phyloP scores from a whole-genome alignment of 2,329 filamentous ascomycete genomes.

The Botrytis pseudocinerea region DNA sequence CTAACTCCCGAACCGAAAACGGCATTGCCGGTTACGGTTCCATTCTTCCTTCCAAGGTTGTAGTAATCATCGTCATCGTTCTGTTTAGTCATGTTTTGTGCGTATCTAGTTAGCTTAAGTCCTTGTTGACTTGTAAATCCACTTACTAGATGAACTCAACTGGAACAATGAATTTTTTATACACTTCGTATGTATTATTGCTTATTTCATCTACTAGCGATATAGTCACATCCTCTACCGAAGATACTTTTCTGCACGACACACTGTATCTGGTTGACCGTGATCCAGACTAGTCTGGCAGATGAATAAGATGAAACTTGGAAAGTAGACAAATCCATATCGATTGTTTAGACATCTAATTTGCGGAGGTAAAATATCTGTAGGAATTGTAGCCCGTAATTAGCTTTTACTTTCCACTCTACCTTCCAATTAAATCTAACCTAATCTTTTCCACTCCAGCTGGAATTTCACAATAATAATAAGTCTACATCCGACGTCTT shows the following conservation, averaged over 20 bases:
- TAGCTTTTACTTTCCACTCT: background rate
- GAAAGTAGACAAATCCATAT: background rate
- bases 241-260: background rate
- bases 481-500: background rate
- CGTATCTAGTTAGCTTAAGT: background rate
- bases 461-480: background rate
- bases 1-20: background rate
- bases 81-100: background rate
- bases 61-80: background rate
- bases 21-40: slow-evolving; percentile 8
- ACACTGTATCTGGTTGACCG: background rate
- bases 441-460: background rate
- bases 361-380: background rate
- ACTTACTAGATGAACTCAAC: background rate
- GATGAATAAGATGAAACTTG: background rate
- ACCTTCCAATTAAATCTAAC: background rate
- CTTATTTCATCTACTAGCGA: background rate
- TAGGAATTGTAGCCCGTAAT: background rate
- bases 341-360: background rate
- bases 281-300: background rate
- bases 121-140: background rate
- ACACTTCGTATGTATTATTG: background rate
- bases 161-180: background rate
- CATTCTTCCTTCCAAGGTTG: background rate
- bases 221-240: background rate